Percentiles rank a stretch among this genome's conserved stretches.
Evolutionary conservation across 2,329 filamentous ascomycete species (phyloP).

Genomic region (Aspergillus sp.): DNA sequence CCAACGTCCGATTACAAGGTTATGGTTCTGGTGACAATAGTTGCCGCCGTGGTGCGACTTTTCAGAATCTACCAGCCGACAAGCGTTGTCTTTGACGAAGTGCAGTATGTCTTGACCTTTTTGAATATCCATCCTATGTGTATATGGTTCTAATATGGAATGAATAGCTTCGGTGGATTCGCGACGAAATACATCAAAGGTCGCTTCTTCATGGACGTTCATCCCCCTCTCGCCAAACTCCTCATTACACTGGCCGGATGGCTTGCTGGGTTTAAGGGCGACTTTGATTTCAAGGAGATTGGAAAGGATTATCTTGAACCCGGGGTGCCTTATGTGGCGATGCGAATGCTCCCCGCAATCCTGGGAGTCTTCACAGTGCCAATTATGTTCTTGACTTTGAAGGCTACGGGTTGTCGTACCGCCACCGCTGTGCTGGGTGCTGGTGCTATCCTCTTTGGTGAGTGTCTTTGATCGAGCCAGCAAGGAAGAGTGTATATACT

Average conservation of each 20-base stretch:
- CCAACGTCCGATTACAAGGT: slow-evolving; percentile 80
- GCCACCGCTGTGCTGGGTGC: slow-evolving; percentile 81
- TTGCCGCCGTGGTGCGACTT: slow-evolving; percentile 78
- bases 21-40: slow-evolving; percentile 68
- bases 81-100: slow-evolving; percentile 98
- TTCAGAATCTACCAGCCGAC: slow-evolving; percentile 96
- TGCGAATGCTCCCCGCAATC: slow-evolving; percentile 89
- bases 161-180: slow-evolving; percentile 86
- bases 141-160: slow-evolving; percentile 7
- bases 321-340: slow-evolving; percentile 92
- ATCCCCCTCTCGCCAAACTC: slow-evolving; percentile 93
- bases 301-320: slow-evolving; percentile 98
- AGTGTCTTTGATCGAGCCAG: slow-evolving; percentile 15
- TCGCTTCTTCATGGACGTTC: slow-evolving; percentile 99
- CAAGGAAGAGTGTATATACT: background rate
- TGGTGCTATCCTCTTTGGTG: slow-evolving; percentile 86
- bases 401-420: slow-evolving; percentile 84
- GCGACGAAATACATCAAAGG: slow-evolving; percentile 99
- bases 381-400: slow-evolving; percentile 91
- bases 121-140: background rate
- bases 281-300: slow-evolving; percentile 99
- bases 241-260: slow-evolving; percentile 93
- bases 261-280: slow-evolving; percentile 89
- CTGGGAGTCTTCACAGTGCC: slow-evolving; percentile 86
- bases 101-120: slow-evolving; percentile 70